Evolutionary conservation across 495 filamentous ascomycete genomes (phyloP), one percentile per base, ranked within the genome.

Genomic region (Aspergillus indologenus): DNA sequence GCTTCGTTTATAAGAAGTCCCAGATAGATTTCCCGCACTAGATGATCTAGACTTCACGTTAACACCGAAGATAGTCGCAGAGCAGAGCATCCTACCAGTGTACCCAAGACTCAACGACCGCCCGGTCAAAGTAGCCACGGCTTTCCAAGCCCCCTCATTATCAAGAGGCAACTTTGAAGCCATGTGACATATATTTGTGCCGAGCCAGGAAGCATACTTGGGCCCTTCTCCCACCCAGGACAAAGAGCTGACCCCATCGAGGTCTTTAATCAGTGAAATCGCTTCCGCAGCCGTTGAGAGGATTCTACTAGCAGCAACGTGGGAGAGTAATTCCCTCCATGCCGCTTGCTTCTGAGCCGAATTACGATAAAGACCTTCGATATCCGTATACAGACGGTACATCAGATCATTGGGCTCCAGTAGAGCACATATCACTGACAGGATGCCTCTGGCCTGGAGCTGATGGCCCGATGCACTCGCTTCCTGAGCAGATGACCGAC

Each of bases 271-370:
- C 46, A 86, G 65, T 46, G 83, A 78, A 22, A 87, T 80, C n/a
- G 89, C 90, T 72, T 97, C 90, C 14, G 91, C 91, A 40, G 85
- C 80, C 49, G 84, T 68, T 0, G 88, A 86, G 15, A 95, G 64
- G 20, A 97, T 71, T 62, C 83, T 88, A 23, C 92, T 87, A 45
- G 85, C 83, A 14, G 85, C 88, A 48, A 92, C 71, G 31, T 92
- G 80, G 20, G 66, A 83, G 40, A 83, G 66, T 56, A 85, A 72
- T 61, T 91, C 88, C 65, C 81, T 85, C 90, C 88, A 91, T 11
- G 83, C 67, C 26, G 85, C 60, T 45, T 68, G 76, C 61, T 75
- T 80, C 58, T 68, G 63, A 19, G 69, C 67, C 31, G 62, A 40
- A 53, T 72, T 75, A 12, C 55, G 58, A 48, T 71, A 71, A 17